Base-by-base conservation (phyloP, 192 early-diverging fungal species). In the Jimgerdemannia flammicorona region DNA sequence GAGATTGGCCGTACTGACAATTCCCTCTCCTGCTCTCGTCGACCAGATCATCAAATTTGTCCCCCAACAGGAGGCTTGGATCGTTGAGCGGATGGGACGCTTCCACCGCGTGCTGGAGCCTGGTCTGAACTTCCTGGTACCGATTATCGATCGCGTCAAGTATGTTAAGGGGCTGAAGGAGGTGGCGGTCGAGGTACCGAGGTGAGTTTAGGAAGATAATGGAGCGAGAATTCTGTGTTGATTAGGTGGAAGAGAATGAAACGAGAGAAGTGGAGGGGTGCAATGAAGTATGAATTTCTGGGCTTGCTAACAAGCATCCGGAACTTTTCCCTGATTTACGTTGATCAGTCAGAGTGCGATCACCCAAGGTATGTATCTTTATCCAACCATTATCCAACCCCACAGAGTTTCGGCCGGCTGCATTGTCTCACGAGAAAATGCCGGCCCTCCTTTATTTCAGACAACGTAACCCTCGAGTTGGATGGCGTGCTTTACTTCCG, bases 401-500 rank as follows among this genome's bases (percentile, higher is more conserved):
- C 8, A 59, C 49, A 14, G 2, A 59, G 14, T 59, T 59, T 6
- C 49, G 8, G 14, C 14, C 49, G 14, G 6, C 49, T 10, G 14
- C 49, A 59, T 59, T 59, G 6, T 59, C 49, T 59, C 49, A 59
- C 49, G 14, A 59, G 2, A 59, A 59, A 10, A 59, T 59, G 8
- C 14, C 49, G 72, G 44, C 69, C 69, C 4, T 80, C 40, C 44
- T 10, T 9, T 29, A 29, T 29, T 29, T 43, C 68, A 91, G 97
- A 99, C 78, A 99, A 99, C 79, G 97, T 99, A 0, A 96, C 96
- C 4, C 79, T 99, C 70, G 93, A 96, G 77, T 84, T 99, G 69
- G 97, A 99, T 85, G 97, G 97, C 74, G 96, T 99, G 7, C 84
- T 99, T 65, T 99, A 99, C 84, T 98, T 96, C 89, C 86, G 90